Evolutionary conservation across 257 asterid species (phyloP), one percentile per base, ranked within the genome.

Genomic region (Ilex aquifolium): DNA sequence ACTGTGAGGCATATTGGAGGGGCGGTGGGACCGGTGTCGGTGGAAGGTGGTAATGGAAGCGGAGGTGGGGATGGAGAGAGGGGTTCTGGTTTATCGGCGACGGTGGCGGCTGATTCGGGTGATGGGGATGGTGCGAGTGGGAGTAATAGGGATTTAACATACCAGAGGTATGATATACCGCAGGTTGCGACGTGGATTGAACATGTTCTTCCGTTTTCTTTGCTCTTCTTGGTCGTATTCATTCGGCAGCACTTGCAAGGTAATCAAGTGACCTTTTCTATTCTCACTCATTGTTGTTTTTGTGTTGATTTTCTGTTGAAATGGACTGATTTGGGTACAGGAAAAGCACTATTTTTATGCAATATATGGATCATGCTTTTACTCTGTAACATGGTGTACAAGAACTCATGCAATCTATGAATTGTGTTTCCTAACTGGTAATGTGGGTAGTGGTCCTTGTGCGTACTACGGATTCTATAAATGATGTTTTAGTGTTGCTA

Each of bases 171-270:
- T 62, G 96, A 86, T 78, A 77, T 87, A 64, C 96, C 82, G 77
- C 90, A 82, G 74, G 84, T 88, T 13, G 95, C 96, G 8, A 65
- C 97, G 73, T 87, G 92, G 95, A 72, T 83, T 67, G 99, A 93
- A 77, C 96, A 87, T 80, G 73, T 90, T 77, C 95, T 90, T 72
- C 99, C 95, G 1, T 90, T 93, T 74, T 81, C 85, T 9, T 72
- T 90, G 85, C 86, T 90, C 29, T 74, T 87, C 65, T 63, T 90
- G 87, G 79, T 87, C 42, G 99, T 93, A 69, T 90, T 93, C 71
- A 87, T 93, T 65, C 83, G 96, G 69, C 95, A 90, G 79, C 97
- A 93, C 77, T 85, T 90, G 81, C 96, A 82, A 84, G 97, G 99
- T 93, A 76, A 36, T 0, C 17, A 31, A 2, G 53, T 62, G 32